Base-by-base conservation (phyloP, 495 filamentous ascomycete species). In the Aspergillus carlsbadensis region DNA sequence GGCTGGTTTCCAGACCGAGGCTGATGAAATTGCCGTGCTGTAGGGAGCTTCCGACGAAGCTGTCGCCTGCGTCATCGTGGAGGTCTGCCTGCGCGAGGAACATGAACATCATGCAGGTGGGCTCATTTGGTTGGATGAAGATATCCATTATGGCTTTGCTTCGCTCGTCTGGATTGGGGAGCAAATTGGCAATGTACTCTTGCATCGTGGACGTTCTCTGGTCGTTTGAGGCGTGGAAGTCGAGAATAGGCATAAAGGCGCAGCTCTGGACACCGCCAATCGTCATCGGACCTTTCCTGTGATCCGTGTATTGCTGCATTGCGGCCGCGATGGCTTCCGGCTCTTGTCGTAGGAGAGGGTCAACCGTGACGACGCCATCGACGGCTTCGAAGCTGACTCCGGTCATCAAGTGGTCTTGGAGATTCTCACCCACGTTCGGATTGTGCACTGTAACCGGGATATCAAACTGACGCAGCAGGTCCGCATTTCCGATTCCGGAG, bases 361-460 rank as follows among this genome's bases (percentile, higher is more conserved):
- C 26, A 8, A 8, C 26, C 4, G 26, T 29, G 26, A 29, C 26
- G 8, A 29, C 26, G 3, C 26, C 26, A 29, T 29, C 26, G 26
- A 29, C 26, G 26, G 26, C 26, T 29, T 29, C 26, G 26, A 29
- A 29, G 8, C 26, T 29, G 3, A 29, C 26, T 4, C 26, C 26
- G 26, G 26, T 29, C 26, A 29, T 39, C 14, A 78, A 56, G 55
- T 83, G 81, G 15, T 84, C 82, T 54, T 85, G 82, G 2, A 84
- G 65, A 36, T 83, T 83, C 47, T 79, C 73, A 6, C 82, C 82
- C 1, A 84, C 82, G 18, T 77, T 76, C 0, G 76, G 63, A 34
- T 74, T 76, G 21, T 74, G 62, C 1, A 82, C 63, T 20, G 75
- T 73, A 6, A 76, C 60, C 0, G 67, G 58, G 29, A 85, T 76